phyloP scores from a whole-genome alignment of 1,284 basidiomycete genomes.

The Malassezia caprae region DNA sequence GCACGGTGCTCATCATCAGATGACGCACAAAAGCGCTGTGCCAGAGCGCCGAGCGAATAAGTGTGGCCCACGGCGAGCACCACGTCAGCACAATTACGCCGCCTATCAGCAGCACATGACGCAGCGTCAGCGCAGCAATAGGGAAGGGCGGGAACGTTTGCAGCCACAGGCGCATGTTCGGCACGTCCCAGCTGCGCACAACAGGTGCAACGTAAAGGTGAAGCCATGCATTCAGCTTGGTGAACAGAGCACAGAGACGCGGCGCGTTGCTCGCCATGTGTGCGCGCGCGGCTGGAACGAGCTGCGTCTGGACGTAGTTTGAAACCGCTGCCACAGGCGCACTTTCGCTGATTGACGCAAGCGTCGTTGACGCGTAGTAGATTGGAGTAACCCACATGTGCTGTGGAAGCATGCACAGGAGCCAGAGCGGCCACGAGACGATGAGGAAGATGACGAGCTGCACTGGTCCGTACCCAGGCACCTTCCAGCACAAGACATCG shows the following conservation, averaged over 20 bases:
- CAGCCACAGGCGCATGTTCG: background rate
- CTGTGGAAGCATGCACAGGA: constrained; percentile 34
- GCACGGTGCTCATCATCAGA: constrained; percentile 20
- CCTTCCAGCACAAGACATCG: constrained; percentile 30
- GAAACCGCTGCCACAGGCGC: background rate
- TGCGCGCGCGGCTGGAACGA: constrained; percentile 10
- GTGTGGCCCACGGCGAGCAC: constrained; percentile 44
- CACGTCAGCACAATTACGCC: constrained; percentile 41
- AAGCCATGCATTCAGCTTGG: background rate
- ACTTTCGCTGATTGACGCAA: background rate
- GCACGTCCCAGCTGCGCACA: background rate
- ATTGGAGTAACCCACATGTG: constrained; percentile 14
- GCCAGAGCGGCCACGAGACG: constrained; percentile 41
- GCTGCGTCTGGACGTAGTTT: constrained; percentile 14
- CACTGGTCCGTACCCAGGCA: constrained; percentile 22
- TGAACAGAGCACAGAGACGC: background rate
- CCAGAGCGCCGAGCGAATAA: constrained; percentile 41
- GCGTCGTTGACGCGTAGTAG: background rate
- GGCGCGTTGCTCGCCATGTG: constrained; percentile 4
- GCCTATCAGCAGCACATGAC: constrained; percentile 32
- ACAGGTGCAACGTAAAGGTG: background rate
- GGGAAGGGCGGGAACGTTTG: constrained; percentile 40
- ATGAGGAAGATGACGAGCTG: constrained; percentile 34
- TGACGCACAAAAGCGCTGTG: constrained; percentile 38
- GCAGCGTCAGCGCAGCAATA: constrained; percentile 34